phyloP scores from a whole-genome alignment of 2,329 filamentous ascomycete genomes.

The Arthrocladium fulminans region DNA sequence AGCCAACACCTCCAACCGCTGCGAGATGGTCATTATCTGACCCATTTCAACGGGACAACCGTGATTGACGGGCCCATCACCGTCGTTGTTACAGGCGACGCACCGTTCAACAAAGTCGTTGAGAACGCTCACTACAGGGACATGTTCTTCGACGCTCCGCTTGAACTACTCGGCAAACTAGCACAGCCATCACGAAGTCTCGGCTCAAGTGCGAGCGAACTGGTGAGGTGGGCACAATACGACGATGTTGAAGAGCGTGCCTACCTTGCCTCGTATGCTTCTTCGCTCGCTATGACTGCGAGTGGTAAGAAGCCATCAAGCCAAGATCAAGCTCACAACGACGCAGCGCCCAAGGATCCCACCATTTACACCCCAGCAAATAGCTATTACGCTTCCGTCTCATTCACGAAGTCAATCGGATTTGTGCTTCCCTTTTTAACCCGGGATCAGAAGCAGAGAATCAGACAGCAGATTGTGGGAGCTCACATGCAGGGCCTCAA shows the following conservation, averaged over 20 bases:
- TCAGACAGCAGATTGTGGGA: constrained; percentile 44
- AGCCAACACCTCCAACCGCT: constrained; percentile 36
- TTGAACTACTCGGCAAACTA: constrained; percentile 30
- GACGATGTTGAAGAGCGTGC: constrained; percentile 1
- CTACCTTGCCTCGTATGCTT: neutral
- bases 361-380: constrained; percentile 39
- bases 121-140: constrained; percentile 40
- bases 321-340: constrained; percentile 37
- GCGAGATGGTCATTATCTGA: constrained; percentile 41
- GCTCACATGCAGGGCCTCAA: constrained; percentile 46
- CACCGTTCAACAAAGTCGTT: constrained; percentile 39
- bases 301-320: constrained; percentile 15
- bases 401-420: constrained; percentile 42
- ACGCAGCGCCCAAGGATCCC: constrained; percentile 23
- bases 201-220: neutral
- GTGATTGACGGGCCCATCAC: constrained; percentile 38
- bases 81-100: constrained; percentile 45
- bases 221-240: neutral
- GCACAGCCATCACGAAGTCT: neutral
- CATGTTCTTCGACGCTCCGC: constrained; percentile 48
- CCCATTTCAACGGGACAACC: constrained; percentile 39
- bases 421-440: constrained; percentile 24
- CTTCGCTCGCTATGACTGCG: neutral
- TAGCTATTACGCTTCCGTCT: constrained; percentile 49
- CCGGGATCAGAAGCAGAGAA: constrained; percentile 34